A percentile compares a stretch with the other conserved stretches of the same genome.
These are phyloP conservation scores for Nepenthes gracilis DNA, from an alignment of 148 eudicot species.

Conservation along the genomic window DNA sequence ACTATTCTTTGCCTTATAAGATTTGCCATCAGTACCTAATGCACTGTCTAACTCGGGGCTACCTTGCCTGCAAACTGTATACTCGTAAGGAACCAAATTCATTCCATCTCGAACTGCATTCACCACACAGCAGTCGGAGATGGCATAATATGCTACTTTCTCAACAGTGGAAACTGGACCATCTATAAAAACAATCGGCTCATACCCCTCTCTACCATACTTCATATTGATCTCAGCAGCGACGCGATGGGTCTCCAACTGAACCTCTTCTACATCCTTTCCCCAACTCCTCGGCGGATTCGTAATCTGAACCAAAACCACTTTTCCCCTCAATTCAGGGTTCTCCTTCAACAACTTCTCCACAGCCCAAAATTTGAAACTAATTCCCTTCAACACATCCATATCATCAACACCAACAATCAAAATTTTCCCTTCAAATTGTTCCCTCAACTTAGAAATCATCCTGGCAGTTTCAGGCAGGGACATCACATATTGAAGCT, in stretches of 20 bases:
- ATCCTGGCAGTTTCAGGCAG: slow-evolving; percentile 30
- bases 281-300: slow-evolving; percentile 76
- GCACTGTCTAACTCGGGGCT: slow-evolving; percentile 32
- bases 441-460: slow-evolving; percentile 27
- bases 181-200: slow-evolving; percentile 59
- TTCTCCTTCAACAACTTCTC: slow-evolving; percentile 38
- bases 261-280: slow-evolving; percentile 58
- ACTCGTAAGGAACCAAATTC: slow-evolving; percentile 76
- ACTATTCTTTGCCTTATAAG: slow-evolving; percentile 29
- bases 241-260: slow-evolving; percentile 32
- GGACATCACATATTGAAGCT: slow-evolving; percentile 33
- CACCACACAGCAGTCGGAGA: slow-evolving; percentile 69
- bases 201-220: slow-evolving; percentile 46
- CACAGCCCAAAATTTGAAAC: slow-evolving; percentile 67
- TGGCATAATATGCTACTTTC: slow-evolving; percentile 55
- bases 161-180: slow-evolving; percentile 50
- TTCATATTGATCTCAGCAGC: slow-evolving; percentile 36
- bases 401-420: slow-evolving; percentile 80
- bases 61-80: slow-evolving; percentile 61
- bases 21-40: slow-evolving; percentile 18
- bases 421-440: slow-evolving; percentile 51
- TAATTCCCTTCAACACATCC: slow-evolving; percentile 84
- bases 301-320: slow-evolving; percentile 65
- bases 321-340: slow-evolving; percentile 38
- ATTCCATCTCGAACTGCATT: slow-evolving; percentile 88